These are phyloP conservation scores for Alternaria solani DNA, from an alignment of 2,329 filamentous ascomycete species.

Conservation along the genomic window DNA sequence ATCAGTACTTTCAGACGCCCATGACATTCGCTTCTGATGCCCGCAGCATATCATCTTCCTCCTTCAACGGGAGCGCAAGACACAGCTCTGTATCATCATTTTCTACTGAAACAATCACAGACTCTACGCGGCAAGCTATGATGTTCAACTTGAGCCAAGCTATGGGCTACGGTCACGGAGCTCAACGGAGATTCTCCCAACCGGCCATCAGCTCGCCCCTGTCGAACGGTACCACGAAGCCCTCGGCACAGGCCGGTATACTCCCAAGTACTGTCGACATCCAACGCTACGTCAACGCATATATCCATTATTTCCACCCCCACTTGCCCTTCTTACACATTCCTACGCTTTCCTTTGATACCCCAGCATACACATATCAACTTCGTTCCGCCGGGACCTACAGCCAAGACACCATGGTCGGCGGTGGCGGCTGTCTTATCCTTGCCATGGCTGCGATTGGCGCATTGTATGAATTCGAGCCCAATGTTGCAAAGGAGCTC, in stretches of 20 bases:
- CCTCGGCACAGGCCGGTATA: slow-evolving; percentile 59
- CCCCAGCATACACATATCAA: slow-evolving; percentile 69
- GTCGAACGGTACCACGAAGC: slow-evolving; percentile 44
- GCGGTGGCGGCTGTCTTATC: slow-evolving; percentile 85
- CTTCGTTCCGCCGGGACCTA: slow-evolving; percentile 66
- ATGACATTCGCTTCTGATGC: slow-evolving; percentile 76
- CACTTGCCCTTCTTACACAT: slow-evolving; percentile 95
- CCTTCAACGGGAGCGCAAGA: slow-evolving; percentile 71
- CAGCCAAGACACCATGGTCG: slow-evolving; percentile 65
- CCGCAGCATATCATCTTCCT: slow-evolving; percentile 68
- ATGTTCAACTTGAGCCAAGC: slow-evolving; percentile 68
- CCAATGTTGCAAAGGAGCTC: slow-evolving; percentile 78
- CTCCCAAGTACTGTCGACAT: slow-evolving; percentile 85
- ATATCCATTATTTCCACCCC: slow-evolving; percentile 91
- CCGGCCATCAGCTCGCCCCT: slow-evolving; percentile 64
- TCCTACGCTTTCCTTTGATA: slow-evolving; percentile 88
- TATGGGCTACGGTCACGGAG: slow-evolving; percentile 58
- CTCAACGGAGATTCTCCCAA: slow-evolving; percentile 67
- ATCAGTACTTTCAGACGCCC: slow-evolving; percentile 69
- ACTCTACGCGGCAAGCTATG: slow-evolving; percentile 70
- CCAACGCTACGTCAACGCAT: slow-evolving; percentile 88
- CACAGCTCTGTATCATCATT: slow-evolving; percentile 68
- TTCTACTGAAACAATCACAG: slow-evolving; percentile 71
- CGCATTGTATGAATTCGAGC: slow-evolving; percentile 86
- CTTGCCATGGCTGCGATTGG: slow-evolving; percentile 89